Base-by-base conservation (phyloP, 768 basidiomycete species). In the Trametes cubensis region DNA sequence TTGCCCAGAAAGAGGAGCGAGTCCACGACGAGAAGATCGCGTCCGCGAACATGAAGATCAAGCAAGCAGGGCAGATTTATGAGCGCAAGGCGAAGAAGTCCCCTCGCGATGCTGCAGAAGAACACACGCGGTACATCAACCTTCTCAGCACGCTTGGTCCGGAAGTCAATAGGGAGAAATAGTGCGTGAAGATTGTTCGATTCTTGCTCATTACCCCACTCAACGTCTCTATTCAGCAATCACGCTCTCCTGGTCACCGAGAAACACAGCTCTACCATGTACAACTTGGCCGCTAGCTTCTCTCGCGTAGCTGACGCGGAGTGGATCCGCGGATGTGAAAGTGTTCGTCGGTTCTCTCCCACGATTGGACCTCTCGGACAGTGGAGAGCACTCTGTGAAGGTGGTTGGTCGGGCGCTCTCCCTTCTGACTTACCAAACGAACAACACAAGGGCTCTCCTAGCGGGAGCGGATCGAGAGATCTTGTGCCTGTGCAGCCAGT, bases 41-140 rank as follows among this genome's bases (percentile, higher is more conserved):
- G 17, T 82, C 73, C 61, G 85, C 87, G 20, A 91, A 92, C 66
- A 80, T 81, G 7, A 88, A 79, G 72, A 87, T 93, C 55, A 92
- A 91, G 70, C 87, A 89, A 76, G 90, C 91, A 52, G 91, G 90
- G 60, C 86, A 85, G 69, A 64, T 72, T 15, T 92, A 89, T 54
- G 90, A 93, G 78, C 90, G 89, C 79, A 92, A 90, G 70, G 81
- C 85, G 28, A 91, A 90, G 80, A 89, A 86, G 75, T 88, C 82
- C 48, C 73, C 84, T 11, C 78, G 78, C 20, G 89, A 92, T 66
- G 85, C 81, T 6, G 76, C 77, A 8, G 90, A 91, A 30, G 91
- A 92, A 67, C 91, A 92, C 70, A 82, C 85, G 50, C 84, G 87
- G 18, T 93, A 92, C 71, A 85, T 93, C 62, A 85, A 85, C 67